These are phyloP conservation scores for Pisolithus thermaeus DNA, from an alignment of 1,284 basidiomycete species.

Conservation along the genomic window DNA sequence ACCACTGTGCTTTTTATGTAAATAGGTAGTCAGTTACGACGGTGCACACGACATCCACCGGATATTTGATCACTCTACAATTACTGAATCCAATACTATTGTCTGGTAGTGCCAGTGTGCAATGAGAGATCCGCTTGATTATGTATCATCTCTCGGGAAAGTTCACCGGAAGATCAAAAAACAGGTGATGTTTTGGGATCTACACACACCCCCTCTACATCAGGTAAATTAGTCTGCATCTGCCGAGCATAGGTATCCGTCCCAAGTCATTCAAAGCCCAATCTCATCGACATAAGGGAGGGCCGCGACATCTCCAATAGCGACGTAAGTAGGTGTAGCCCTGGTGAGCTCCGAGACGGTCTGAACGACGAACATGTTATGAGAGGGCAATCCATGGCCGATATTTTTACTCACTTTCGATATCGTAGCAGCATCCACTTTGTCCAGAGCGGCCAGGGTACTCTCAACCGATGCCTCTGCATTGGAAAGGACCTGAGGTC, in stretches of 20 bases:
- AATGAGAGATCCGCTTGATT: too few relatives aligned
- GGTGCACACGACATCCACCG: too few relatives aligned
- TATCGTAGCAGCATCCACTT: constrained; percentile 53
- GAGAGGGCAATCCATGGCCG: background rate
- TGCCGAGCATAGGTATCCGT: background rate
- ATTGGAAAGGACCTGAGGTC: constrained; percentile 52
- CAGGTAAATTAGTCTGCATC: background rate
- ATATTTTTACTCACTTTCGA: constrained; percentile 46
- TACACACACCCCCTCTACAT: constrained; percentile 18
- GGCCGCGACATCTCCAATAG: constrained; percentile 69
- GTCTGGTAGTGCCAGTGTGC: too few relatives aligned
- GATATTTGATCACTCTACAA: too few relatives aligned
- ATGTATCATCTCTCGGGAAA: too few relatives aligned
- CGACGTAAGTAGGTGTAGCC: constrained; percentile 81
- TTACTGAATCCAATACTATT: too few relatives aligned
- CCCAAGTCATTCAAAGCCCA: constrained; percentile 52
- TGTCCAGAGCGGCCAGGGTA: constrained; percentile 55
- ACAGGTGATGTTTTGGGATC: constrained; percentile 5
- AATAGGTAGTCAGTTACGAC: too few relatives aligned
- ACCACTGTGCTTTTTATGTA: too few relatives aligned
- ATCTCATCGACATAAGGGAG: constrained; percentile 85
- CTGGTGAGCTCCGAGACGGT: constrained; percentile 51
- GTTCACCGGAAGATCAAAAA: too few relatives aligned
- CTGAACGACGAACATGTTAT: constrained; percentile 27
- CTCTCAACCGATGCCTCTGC: constrained; percentile 47